Evolutionary conservation across 2,329 filamentous ascomycete species (phyloP), one percentile per base, ranked within the genome.

Genomic region (Beauveria rudraprayagi): DNA sequence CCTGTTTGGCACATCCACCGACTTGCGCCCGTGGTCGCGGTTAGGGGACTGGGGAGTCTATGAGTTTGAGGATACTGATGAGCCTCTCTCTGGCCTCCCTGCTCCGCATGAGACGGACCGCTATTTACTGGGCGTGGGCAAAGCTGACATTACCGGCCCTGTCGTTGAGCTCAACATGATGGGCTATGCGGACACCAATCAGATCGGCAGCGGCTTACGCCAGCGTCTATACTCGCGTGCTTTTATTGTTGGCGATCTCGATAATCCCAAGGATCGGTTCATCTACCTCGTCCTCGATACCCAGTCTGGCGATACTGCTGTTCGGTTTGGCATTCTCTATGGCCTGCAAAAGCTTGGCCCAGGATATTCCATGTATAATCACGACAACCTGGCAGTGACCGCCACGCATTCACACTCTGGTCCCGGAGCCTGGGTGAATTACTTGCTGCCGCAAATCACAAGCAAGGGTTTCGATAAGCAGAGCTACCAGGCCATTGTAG

Each of bases 351-450:
- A 76, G 0, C 75, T 95, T 22, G 92, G 91, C 0, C 75, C 79
- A 6, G 86, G 89, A 5, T 96, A 92, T 70, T 78, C 85, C 17
- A 76, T 89, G 60, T 70, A 96, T 72, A 84, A 83, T 52, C 84
- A 89, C 68, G 81, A 88, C 65, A 96, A 95, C 67, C 76, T 96
- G 19, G 92, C 92, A n/a, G 82, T 97, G 19, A 94, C 90, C 1
- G 92, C 91, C 40, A 96, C 92, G 0, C 92, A 97, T 71, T 93
- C 90, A 2, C 92, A 97, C 75, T 88, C 91, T 19, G 92, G 91
- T 0, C 92, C 92, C 0, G 92, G 90, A 4, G 92, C 89, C 17
- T 97, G 91, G 91, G 80, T 94, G 70, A 96, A 96, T 72, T 96
- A 96, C 69, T 81, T 96, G 10, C 78, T 97, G 16, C 92, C 92